These are phyloP conservation scores for Ogataea parapolymorpha DNA, from an alignment of 805 yeast genomes.

Conservation along the genomic window DNA sequence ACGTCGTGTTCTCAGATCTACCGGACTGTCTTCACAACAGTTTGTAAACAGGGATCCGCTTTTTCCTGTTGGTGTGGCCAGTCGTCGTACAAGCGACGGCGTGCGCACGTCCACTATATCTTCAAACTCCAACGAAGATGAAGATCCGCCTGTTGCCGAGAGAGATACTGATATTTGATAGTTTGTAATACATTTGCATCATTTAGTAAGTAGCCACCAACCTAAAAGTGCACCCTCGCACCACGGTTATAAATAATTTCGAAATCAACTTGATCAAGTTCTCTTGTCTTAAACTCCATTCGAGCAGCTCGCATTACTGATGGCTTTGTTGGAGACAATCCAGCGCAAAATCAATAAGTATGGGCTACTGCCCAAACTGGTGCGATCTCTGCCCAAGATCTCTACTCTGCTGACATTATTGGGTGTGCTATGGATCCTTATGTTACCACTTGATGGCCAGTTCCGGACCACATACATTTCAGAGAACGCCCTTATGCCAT, in stretches of 20 bases:
- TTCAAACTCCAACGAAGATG: slow-evolving; percentile 2
- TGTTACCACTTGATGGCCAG: slow-evolving; percentile 78
- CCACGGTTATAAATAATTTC: too few species aligned
- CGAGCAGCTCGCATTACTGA: slow-evolving; percentile 13
- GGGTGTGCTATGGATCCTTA: slow-evolving; percentile 57
- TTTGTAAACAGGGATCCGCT: slow-evolving; percentile 24
- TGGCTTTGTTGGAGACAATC: slow-evolving; percentile 46
- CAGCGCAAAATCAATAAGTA: slow-evolving; percentile 41
- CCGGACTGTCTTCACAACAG: slow-evolving; percentile 11
- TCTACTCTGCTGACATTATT: slow-evolving; percentile 40
- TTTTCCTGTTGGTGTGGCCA: slow-evolving; percentile 48
- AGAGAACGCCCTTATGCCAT: slow-evolving; percentile 96
- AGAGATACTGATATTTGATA: slow-evolving; percentile 3
- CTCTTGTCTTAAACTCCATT: too few species aligned
- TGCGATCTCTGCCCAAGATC: slow-evolving; percentile 40
- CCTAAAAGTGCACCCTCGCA: too few species aligned
- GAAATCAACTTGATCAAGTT: too few species aligned
- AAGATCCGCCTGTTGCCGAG: slow-evolving; percentile 1
- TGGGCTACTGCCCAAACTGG: slow-evolving; percentile 46
- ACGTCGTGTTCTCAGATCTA: slow-evolving; percentile 7
- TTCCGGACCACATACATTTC: slow-evolving; percentile 81
- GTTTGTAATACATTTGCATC: slow-evolving; percentile 3
- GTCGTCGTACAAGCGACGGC: slow-evolving; percentile 45
- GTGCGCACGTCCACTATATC: slow-evolving; percentile 34
- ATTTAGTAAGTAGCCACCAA: too few species aligned